Evolutionary conservation across 805 yeast genomes (phyloP), one percentile per base, ranked within the genome.

Genomic region (Kluyveromyces starmeri): DNA sequence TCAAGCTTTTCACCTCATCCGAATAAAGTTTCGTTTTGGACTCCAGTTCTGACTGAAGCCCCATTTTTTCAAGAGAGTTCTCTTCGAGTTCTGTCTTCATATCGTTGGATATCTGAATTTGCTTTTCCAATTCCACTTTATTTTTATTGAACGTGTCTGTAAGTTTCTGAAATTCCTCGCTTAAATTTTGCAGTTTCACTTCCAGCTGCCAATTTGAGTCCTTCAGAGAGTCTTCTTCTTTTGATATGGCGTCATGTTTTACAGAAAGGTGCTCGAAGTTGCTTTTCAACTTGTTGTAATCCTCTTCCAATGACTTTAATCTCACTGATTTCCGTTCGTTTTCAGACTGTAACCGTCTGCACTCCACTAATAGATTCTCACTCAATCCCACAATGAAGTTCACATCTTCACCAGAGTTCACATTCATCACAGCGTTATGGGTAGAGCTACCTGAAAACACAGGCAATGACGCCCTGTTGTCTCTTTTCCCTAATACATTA

Each of bases 321-420:
- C 63, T 65, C 12, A 53, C 42, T 39, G 68, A 67, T 42, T 67
- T 62, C 42, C 58, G 60, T 35, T 66, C 66, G 50, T 72, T 76
- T 39, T 79, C 84, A 17, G 81, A 77, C 36, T 74, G 78, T 37
- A 82, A 62, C 41, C 79, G 67, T 44, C 88, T 70, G 47, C 86
- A 80, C 53, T 83, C 85, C 28, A 70, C 61, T 12, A 82, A 64
- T 42, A 82, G 59, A 38, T 78, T 79, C 46, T 82, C 89, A 58
- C 84, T 77, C 37, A 82, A 56, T 4, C 82, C 84, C 38, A 80
- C 80, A 11, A 80, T 75, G 50, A 81, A 81, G 49, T 75, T 73
- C 63, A 79, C 73, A 40, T 80, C 83, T 43, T 74, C 74, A 14
- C 75, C 74, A n/a, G 37, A 38, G 38, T 37, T 50, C 26, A 39